phyloP scores from a whole-genome alignment of 768 basidiomycete genomes.

The Suillus discolor region DNA sequence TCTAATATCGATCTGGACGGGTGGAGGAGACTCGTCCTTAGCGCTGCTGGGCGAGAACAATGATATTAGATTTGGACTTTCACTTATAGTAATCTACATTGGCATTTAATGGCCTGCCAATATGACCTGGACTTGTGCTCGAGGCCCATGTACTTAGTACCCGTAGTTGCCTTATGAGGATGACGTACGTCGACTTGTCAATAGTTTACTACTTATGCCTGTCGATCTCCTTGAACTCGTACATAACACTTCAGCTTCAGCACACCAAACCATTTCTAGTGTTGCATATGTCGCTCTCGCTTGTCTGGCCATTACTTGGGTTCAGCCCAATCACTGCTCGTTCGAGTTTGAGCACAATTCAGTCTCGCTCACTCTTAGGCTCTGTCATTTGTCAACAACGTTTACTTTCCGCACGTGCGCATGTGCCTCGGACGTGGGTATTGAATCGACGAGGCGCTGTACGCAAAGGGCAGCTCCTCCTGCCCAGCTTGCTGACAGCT shows the following conservation, averaged over 20 bases:
- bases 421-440: conserved; percentile 2
- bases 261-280: neutral
- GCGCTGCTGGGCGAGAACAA: conserved; percentile 13
- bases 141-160: neutral
- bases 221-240: neutral
- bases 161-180: neutral
- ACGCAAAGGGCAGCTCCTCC: conserved; percentile 13
- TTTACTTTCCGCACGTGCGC: conserved; percentile 1
- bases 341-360: conserved; percentile 8
- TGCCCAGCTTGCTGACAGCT: conserved; percentile 27
- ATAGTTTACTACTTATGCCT: neutral
- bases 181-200: conserved; percentile 10
- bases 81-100: neutral
- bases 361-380: neutral
- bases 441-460: neutral
- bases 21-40: conserved; percentile 19
- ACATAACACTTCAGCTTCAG: neutral
- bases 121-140: neutral
- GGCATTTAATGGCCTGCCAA: neutral
- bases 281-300: neutral
- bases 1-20: conserved; percentile 17
- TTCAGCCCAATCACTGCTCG: conserved; percentile 16
- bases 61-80: neutral
- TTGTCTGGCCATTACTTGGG: conserved; percentile 19
- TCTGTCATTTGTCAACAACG: conserved; percentile 6